These are phyloP conservation scores for Bimuria novae-zelandiae DNA, from an alignment of 2,329 filamentous ascomycete species.

Conservation along the genomic window DNA sequence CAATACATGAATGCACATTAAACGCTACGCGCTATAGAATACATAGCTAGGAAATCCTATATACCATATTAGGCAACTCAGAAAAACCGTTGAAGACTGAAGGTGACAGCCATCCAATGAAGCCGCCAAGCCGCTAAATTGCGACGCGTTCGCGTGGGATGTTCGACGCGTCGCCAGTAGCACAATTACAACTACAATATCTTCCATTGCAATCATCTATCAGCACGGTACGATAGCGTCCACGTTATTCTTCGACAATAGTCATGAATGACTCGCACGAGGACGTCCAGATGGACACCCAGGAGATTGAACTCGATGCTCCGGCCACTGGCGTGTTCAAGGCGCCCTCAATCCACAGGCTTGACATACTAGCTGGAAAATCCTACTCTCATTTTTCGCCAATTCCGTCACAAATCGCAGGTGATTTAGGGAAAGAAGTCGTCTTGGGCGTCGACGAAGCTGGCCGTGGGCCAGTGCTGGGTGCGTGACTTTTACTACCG, in stretches of 20 bases:
- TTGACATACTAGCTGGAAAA: slow-evolving; percentile 47
- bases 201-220: not conserved
- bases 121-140: not conserved
- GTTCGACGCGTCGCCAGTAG: slow-evolving; percentile 4
- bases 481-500: slow-evolving; percentile 53
- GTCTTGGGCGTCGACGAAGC: slow-evolving; percentile 92
- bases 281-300: slow-evolving; percentile 40
- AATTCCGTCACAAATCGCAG: slow-evolving; percentile 46
- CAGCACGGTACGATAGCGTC: not conserved
- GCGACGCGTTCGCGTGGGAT: slow-evolving; percentile 17
- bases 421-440: slow-evolving; percentile 62
- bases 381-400: slow-evolving; percentile 56
- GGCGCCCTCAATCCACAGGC: slow-evolving; percentile 51
- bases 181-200: not conserved
- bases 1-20: too few relatives aligned
- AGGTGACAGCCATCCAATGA: too few relatives aligned
- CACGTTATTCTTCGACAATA: not conserved
- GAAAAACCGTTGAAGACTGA: too few relatives aligned
- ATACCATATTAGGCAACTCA: too few relatives aligned
- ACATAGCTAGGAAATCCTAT: too few relatives aligned
- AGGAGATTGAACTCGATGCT: slow-evolving; percentile 43
- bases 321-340: slow-evolving; percentile 49
- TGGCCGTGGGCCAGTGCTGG: slow-evolving; percentile 90
- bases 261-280: slow-evolving; percentile 35
- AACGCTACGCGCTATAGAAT: too few relatives aligned